These are phyloP conservation scores for Eucalyptus sp. DNA, from an alignment of 345 rosid species.

Conservation along the genomic window DNA sequence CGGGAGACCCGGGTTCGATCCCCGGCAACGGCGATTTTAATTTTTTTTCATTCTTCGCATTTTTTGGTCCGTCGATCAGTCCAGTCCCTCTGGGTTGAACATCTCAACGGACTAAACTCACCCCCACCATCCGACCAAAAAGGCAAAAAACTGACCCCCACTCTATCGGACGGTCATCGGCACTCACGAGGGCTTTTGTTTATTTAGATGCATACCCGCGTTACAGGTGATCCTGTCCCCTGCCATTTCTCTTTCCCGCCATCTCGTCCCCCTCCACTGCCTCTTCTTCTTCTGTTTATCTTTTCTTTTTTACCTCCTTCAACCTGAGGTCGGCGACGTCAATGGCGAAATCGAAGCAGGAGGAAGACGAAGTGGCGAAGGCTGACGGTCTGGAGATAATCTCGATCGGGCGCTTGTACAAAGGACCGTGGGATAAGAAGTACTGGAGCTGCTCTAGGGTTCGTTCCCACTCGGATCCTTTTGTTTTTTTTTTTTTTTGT, in stretches of 20 bases:
- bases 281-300: not conserved
- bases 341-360: constrained; percentile 32
- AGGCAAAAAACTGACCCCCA: not conserved
- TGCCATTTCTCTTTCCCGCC: not conserved
- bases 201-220: not conserved
- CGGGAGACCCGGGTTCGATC: constrained; percentile 97
- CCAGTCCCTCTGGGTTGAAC: not conserved
- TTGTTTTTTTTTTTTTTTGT: too few relatives aligned
- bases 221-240: not conserved
- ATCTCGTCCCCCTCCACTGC: not conserved
- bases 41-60: not conserved
- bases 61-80: not conserved
- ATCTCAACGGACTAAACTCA: not conserved
- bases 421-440: constrained; percentile 79
- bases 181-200: not conserved
- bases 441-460: constrained; percentile 98
- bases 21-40: constrained; percentile 67
- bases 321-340: not conserved
- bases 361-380: constrained; percentile 6
- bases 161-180: not conserved
- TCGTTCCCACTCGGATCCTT: constrained; percentile 2
- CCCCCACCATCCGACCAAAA: not conserved
- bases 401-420: constrained; percentile 65
- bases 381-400: constrained; percentile 61
- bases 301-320: not conserved